phyloP scores from a whole-genome alignment of 1,284 basidiomycete genomes.

The Rhodofomes roseus region DNA sequence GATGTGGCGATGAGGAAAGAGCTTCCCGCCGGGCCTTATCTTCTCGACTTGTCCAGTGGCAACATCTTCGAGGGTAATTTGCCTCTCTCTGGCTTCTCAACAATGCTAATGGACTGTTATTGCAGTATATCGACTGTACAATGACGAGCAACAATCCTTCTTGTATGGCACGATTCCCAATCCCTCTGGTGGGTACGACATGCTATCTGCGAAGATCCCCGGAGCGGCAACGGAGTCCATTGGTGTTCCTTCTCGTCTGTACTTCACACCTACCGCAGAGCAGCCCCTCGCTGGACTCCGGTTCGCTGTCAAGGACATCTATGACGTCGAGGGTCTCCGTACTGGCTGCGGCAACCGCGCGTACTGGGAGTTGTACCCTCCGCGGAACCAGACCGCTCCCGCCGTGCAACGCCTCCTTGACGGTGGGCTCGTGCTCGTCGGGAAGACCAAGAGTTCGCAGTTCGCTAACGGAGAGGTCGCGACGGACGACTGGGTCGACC shows the following conservation, averaged over 20 bases:
- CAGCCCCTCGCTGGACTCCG: constrained; percentile 29
- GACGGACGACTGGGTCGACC: constrained; percentile 50
- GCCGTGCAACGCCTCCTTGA: constrained; percentile 43
- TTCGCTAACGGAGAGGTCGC: constrained; percentile 54
- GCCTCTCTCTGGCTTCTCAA: background rate
- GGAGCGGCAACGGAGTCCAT: constrained; percentile 27
- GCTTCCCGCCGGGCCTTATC: constrained; percentile 26
- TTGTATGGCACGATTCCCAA: constrained; percentile 27
- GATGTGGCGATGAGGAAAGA: constrained; percentile 12
- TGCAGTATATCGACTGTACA: constrained; percentile 25
- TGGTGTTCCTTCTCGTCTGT: constrained; percentile 29
- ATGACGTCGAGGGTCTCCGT: constrained; percentile 26
- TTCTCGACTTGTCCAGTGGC: constrained; percentile 22
- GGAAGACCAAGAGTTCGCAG: constrained; percentile 51
- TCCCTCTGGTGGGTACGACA: constrained; percentile 19
- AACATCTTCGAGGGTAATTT: constrained; percentile 24
- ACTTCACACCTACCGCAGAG: constrained; percentile 26
- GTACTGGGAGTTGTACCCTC: constrained; percentile 28
- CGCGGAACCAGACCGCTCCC: constrained; percentile 34
- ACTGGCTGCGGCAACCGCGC: constrained; percentile 32
- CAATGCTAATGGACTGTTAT: background rate
- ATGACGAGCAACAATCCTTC: constrained; percentile 29
- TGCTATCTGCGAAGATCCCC: constrained; percentile 23
- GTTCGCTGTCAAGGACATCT: constrained; percentile 32
- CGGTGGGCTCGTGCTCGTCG: constrained; percentile 47